Conservation (phyloP, 2,329 filamentous ascomycete species). For the Claviceps humidiphila region DNA sequence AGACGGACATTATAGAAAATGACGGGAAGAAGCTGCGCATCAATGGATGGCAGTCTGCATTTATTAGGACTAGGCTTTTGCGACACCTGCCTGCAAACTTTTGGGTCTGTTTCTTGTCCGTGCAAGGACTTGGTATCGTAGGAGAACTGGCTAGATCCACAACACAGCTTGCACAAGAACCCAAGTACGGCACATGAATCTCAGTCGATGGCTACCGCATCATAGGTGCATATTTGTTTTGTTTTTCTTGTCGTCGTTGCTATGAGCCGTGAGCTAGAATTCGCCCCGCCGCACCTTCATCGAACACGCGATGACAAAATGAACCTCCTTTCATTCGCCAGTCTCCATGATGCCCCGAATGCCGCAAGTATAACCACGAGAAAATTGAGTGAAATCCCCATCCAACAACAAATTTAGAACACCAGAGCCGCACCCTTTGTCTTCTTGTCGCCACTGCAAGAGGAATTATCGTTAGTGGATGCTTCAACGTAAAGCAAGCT, state of each 20-base stretch:
- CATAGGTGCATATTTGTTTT: not conserved
- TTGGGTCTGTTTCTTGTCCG: not conserved
- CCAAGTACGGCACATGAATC: too few species aligned
- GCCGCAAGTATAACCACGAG: slow-evolving; percentile 30
- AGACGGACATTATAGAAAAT: too few species aligned
- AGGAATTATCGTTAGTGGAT: not conserved
- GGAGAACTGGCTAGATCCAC: not conserved
- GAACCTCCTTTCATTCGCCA: slow-evolving; percentile 31
- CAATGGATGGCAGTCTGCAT: too few species aligned
- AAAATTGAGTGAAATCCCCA: slow-evolving; percentile 26
- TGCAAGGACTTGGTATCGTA: not conserved
- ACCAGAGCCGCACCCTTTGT: slow-evolving; percentile 99
- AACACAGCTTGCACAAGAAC: too few species aligned
- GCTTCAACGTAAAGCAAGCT: not conserved
- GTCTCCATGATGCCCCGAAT: slow-evolving; percentile 35
- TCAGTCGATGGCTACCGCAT: not conserved
- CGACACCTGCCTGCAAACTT: too few species aligned
- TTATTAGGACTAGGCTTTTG: too few species aligned
- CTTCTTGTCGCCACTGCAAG: slow-evolving; percentile 97
- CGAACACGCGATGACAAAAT: slow-evolving; percentile 21
- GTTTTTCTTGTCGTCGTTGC: not conserved
- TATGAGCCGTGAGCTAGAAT: not conserved
- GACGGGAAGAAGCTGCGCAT: too few species aligned
- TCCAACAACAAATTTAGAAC: slow-evolving; percentile 63
- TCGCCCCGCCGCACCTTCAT: not conserved